Base-by-base conservation (phyloP, 352 stramenopile species). In the Peronospora destructor region DNA sequence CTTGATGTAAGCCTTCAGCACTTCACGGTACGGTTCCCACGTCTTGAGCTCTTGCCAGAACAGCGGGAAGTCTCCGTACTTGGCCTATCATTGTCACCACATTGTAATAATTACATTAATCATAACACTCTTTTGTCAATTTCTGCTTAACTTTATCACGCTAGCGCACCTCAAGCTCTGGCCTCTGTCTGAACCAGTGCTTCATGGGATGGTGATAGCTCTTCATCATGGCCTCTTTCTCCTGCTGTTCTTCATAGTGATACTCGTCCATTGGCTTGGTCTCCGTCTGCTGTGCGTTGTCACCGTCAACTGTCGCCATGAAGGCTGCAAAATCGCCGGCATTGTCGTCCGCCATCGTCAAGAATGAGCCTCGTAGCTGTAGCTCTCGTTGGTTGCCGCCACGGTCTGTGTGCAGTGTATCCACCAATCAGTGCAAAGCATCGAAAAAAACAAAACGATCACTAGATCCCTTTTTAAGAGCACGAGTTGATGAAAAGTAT, bases 1-100 rank as follows among this genome's bases (percentile, higher is more conserved):
- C 43, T 74, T 80, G 46, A 98, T 72, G 61, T 91, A 98, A 49
- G 79, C 64, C 57, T 95, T 93, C 8, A 95, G 68, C 30, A 96
- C 82, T 45, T 96, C 84, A 23, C 91, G 94, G 66, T 96, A 97
- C 49, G 86, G 87, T 32, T 64, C 58, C 94, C 94, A 98, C 37
- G 77, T 90, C 57, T 97, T 84, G 19, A 98, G 73, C 64, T 98
- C 93, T 66, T 97, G 91, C 92, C 92, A 98, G 55, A 98, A 96
- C 13, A 88, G 56, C 30, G 92, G 94, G 70, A 95, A 97, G 12
- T 63, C 61, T n/a, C 92, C 94, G 57, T 97, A 88, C 37, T 84
- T 90, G 4, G 72, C 53, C 51, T 87, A 35, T 45, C n/a, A 30
- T 9, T 43, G 4, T 83, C n/a, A 26, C 23, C 23, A 26, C 2